Conservation (phyloP, 371 early-diverging fungal species). For the Mucor piriformis region DNA sequence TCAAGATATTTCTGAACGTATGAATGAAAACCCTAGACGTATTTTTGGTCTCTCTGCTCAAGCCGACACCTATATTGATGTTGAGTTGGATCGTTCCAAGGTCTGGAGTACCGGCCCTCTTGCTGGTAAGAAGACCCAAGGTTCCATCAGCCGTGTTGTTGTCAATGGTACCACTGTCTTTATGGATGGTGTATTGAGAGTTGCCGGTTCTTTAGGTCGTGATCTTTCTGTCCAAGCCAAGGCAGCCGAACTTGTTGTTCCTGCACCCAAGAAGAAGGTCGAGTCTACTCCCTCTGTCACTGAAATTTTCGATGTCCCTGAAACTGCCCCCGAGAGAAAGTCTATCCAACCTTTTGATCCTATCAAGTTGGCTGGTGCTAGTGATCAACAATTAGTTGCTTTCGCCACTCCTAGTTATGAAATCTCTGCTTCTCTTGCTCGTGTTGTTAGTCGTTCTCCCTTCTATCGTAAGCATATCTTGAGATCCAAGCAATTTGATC, state of each 20-base stretch:
- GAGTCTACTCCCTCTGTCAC: constrained; percentile 47
- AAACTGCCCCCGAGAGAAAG: constrained; percentile 24
- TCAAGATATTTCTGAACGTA: constrained; percentile 74
- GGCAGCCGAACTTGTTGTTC: constrained; percentile 66
- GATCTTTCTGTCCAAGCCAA: constrained; percentile 59
- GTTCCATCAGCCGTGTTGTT: constrained; percentile 84
- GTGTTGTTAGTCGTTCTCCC: constrained; percentile 76
- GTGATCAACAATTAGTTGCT: constrained; percentile 40
- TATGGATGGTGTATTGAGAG: constrained; percentile 76
- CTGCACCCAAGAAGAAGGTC: constrained; percentile 85
- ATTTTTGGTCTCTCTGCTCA: constrained; percentile 90
- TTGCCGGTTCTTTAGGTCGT: constrained; percentile 48
- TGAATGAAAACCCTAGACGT: constrained; percentile 85
- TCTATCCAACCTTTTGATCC: constrained; percentile 27
- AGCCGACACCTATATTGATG: constrained; percentile 88
- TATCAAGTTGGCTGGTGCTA: constrained; percentile 42
- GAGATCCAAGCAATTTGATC: constrained; percentile 86
- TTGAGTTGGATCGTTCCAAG: constrained; percentile 69
- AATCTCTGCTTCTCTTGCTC: constrained; percentile 67
- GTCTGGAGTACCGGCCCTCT: constrained; percentile 48
- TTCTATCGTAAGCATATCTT: constrained; percentile 93
- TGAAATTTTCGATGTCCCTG: constrained; percentile 17
- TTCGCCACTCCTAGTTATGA: constrained; percentile 43
- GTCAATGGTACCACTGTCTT: constrained; percentile 80
- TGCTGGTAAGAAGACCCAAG: constrained; percentile 53